Evolutionary conservation across 495 filamentous ascomycete genomes (phyloP).

Genomic region (Penicillium bialowiezense): DNA sequence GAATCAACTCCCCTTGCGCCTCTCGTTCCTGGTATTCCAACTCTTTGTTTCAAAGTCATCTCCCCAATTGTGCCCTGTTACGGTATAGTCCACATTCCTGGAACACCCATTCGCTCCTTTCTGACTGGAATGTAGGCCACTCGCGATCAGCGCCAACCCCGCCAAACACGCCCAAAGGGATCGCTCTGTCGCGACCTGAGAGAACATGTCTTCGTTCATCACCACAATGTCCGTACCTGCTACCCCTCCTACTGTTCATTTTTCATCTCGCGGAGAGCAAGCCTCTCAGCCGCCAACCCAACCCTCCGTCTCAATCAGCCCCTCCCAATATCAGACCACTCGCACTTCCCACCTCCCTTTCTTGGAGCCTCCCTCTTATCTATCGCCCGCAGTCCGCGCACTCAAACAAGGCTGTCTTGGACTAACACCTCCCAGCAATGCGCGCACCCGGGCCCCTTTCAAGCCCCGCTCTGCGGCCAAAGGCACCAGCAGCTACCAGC

Average conservation of each 20-base stretch:
- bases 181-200: slow-evolving; percentile 1
- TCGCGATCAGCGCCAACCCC: slow-evolving; percentile 23
- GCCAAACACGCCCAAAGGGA: slow-evolving; percentile 13
- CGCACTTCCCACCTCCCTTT: slow-evolving; percentile 31
- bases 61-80: background rate
- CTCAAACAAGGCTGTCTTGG: slow-evolving; percentile 35
- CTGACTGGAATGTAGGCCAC: slow-evolving; percentile 27
- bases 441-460: slow-evolving; percentile 85
- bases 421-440: slow-evolving; percentile 68
- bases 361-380: slow-evolving; percentile 38
- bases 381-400: slow-evolving; percentile 41
- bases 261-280: slow-evolving; percentile 32
- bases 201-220: slow-evolving; percentile 63
- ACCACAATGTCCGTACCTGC: slow-evolving; percentile 65
- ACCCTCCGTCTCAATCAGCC: slow-evolving; percentile 19
- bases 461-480: slow-evolving; percentile 83
- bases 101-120: background rate
- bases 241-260: slow-evolving; percentile 31
- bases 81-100: slow-evolving; percentile 4
- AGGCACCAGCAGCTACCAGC: slow-evolving; percentile 90
- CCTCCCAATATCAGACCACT: slow-evolving; percentile 30
- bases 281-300: slow-evolving; percentile 15
- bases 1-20: slow-evolving; percentile 15
- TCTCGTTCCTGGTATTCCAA: slow-evolving; percentile 9
- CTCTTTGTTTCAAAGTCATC: slow-evolving; percentile 1